Percentiles rank a stretch among this genome's conserved stretches.
Conservation (phyloP, 257 asterid species). For the Nicotiana knightiana region DNA sequence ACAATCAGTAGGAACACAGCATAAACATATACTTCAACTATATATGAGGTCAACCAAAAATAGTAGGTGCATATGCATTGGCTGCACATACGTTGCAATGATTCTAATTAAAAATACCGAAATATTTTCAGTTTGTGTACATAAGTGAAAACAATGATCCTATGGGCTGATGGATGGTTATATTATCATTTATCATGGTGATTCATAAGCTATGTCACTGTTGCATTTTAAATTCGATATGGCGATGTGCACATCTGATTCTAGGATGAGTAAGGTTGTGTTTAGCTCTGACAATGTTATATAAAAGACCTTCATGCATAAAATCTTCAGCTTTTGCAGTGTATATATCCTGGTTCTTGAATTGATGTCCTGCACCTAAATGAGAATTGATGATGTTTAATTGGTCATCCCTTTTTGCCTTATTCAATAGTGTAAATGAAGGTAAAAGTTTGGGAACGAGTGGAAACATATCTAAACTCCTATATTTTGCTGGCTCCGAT, state of each 20-base stretch:
- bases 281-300: neutral
- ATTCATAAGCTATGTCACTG: neutral
- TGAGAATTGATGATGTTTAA: neutral
- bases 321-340: neutral
- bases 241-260: neutral
- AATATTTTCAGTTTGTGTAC: neutral
- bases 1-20: neutral
- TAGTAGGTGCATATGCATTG: no score
- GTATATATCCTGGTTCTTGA: neutral
- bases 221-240: neutral
- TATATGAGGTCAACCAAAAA: no score
- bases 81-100: no score
- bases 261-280: neutral
- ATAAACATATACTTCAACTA: no score
- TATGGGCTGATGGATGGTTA: neutral
- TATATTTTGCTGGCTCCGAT: neutral
- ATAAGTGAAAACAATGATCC: neutral
- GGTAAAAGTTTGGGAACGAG: neutral
- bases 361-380: neutral
- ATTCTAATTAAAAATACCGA: no score
- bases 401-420: neutral
- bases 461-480: neutral
- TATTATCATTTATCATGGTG: neutral
- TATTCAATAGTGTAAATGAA: neutral
- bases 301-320: neutral